Base-by-base conservation (phyloP, 768 basidiomycete species). In the Suillus variegatus region DNA sequence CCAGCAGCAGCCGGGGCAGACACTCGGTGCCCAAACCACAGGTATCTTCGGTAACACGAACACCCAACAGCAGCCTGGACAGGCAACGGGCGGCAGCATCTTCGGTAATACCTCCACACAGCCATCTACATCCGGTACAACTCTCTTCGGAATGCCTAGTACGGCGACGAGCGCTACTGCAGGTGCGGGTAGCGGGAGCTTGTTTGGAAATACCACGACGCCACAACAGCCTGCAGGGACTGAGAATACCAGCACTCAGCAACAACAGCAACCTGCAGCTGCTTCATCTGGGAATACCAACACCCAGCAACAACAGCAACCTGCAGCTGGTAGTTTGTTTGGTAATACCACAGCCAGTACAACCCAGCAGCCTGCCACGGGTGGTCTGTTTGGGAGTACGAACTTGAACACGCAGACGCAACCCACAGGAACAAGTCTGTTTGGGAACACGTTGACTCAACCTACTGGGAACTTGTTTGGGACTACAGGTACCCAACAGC, bases 301-400 rank as follows among this genome's bases (percentile, higher is more conserved):
- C 22, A n/a, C 54, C 22, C 68, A 64, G 44, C 70, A 69, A 55
- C 68, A 68, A 58, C 63, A 64, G 55, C 72, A 68, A 62, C 73
- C 71, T 25, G 67, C 71, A 44, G 69, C 64, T n/a, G 68, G 70
- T 9, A 54, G 67, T 68, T 58, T 80, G 25, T 77, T 77, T 58
- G 69, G 69, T 20, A 64, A 52, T 60, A 60, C 70, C 47, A 64
- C 60, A 51, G 51, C 65, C 22, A 54, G 28, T 54, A 54, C 52
- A 54, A 68, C 70, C 36, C 74, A 68, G 57, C 38, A 66, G 52
- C 72, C 67, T 22, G 58, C 65, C 4, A 66, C 72, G 25, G 60
- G 69, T 28, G 61, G 67, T 12, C 52, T 70, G 47, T 73, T 72
- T 57, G 71, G 70, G 25, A 65, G 65, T 52, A 62, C 67, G n/a